These are phyloP conservation scores for Aegilops bicornis DNA, from an alignment of 176 grass and related monocot species.

Conservation along the genomic window DNA sequence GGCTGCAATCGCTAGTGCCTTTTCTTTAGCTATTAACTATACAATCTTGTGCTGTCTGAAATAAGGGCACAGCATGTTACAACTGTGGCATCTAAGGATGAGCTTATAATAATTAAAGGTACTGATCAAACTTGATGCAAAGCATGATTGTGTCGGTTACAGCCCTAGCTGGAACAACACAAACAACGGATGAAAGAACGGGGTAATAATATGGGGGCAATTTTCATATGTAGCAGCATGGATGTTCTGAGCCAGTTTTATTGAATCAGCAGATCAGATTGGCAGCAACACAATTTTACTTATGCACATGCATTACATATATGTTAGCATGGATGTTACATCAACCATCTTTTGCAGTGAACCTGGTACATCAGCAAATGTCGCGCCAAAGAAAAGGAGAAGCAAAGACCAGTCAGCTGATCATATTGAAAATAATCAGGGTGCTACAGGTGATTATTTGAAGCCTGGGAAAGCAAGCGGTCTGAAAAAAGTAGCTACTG, in stretches of 20 bases:
- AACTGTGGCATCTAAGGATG: background rate
- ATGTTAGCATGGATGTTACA: constrained; percentile 26
- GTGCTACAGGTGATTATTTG: constrained; percentile 45
- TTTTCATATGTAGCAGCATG: constrained; percentile 5
- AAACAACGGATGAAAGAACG: background rate
- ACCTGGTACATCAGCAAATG: constrained; percentile 41
- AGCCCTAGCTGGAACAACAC: background rate
- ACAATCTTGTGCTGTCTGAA: constrained; percentile 17
- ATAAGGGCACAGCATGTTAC: background rate
- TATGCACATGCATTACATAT: constrained; percentile 12
- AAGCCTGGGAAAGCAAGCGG: constrained; percentile 51
- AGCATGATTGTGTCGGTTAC: background rate
- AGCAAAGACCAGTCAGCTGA: constrained; percentile 66
- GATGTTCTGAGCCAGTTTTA: constrained; percentile 24
- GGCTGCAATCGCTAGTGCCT: background rate
- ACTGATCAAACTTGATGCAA: background rate
- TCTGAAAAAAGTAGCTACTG: constrained; percentile 43
- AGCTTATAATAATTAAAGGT: background rate
- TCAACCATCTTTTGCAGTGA: constrained; percentile 57
- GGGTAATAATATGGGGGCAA: background rate
- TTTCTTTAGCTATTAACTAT: background rate
- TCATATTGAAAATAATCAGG: constrained; percentile 43
- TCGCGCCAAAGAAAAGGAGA: constrained; percentile 82
- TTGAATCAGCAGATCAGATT: constrained; percentile 1
- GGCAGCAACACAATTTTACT: constrained; percentile 15